These are phyloP conservation scores for Laetiporus sulphureus DNA, from an alignment of 1,284 basidiomycete genomes.

Conservation along the genomic window DNA sequence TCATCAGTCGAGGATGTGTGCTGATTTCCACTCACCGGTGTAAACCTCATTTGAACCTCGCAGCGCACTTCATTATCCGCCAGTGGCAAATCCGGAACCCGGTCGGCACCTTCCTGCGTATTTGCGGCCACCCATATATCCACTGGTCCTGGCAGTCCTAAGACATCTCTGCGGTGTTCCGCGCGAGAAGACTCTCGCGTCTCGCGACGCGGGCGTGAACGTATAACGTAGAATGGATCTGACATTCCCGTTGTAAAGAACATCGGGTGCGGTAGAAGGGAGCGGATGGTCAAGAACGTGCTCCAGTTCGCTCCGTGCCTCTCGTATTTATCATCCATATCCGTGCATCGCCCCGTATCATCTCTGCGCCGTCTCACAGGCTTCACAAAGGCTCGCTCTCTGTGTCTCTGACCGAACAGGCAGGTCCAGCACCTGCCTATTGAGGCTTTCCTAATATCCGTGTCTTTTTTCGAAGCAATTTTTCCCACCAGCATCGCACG, in stretches of 20 bases:
- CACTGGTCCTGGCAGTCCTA: slow-evolving; percentile 10
- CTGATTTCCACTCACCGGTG: slow-evolving; percentile 13
- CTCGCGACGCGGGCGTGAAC: slow-evolving; percentile 6
- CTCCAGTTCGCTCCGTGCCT: too few species aligned
- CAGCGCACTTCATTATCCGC: slow-evolving; percentile 13
- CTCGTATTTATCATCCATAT: too few species aligned
- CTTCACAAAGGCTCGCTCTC: too few species aligned
- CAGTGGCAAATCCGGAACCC: slow-evolving; percentile 1
- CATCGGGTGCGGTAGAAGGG: too few species aligned
- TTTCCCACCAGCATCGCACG: neutral
- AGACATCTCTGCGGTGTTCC: slow-evolving; percentile 8
- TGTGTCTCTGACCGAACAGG: slow-evolving; percentile 1
- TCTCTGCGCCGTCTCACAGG: too few species aligned
- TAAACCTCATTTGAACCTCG: slow-evolving; percentile 10
- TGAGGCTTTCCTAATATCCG: neutral
- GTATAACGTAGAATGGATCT: too few species aligned
- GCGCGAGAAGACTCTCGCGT: slow-evolving; percentile 7
- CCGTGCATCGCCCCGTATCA: too few species aligned
- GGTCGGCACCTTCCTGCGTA: slow-evolving; percentile 1
- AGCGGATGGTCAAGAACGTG: too few species aligned
- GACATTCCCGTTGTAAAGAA: too few species aligned
- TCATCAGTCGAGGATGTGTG: too few species aligned
- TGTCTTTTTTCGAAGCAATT: neutral
- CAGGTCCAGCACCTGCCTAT: slow-evolving; percentile 6
- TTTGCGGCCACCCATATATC: slow-evolving; percentile 15